Conservation (phyloP, 2,329 filamentous ascomycete species). For the Fusarium haematococcum region DNA sequence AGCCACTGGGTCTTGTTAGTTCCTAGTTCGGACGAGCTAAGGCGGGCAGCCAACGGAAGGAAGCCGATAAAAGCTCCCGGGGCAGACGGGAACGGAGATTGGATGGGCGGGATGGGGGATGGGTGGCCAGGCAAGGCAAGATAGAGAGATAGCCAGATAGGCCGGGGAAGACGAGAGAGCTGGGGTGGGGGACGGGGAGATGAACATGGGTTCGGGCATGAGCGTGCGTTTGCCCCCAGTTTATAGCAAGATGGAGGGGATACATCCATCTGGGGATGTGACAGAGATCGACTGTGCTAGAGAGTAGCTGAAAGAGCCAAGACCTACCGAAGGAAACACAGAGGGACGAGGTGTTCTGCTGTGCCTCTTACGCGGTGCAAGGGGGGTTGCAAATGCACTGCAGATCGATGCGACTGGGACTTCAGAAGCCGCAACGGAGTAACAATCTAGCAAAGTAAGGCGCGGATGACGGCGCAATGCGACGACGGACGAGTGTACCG, state of each 20-base stretch:
- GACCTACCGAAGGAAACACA: conserved; percentile 33
- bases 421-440: conserved; percentile 24
- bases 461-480: conserved; percentile 36
- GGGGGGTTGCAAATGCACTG: conserved; percentile 21
- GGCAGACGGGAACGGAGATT: conserved; percentile 26
- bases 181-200: conserved; percentile 19
- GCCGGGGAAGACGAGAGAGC: conserved; percentile 23
- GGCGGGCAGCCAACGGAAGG: conserved; percentile 23
- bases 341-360: conserved; percentile 9
- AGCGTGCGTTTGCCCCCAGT: conserved; percentile 9
- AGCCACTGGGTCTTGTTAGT: conserved; percentile 29
- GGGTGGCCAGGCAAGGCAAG: conserved; percentile 31
- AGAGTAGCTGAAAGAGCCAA: not conserved
- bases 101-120: conserved; percentile 31
- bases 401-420: conserved; percentile 2
- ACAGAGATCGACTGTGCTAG: conserved; percentile 2
- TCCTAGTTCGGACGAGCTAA: conserved; percentile 10
- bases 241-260: conserved; percentile 14
- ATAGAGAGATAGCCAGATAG: conserved; percentile 37
- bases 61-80: conserved; percentile 33
- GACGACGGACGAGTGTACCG: conserved; percentile 32
- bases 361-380: conserved; percentile 28
- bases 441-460: conserved; percentile 26
- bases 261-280: conserved; percentile 9
- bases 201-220: conserved; percentile 17